Conservation (phyloP, 306 rosid species). For the Rubus parviflorus region DNA sequence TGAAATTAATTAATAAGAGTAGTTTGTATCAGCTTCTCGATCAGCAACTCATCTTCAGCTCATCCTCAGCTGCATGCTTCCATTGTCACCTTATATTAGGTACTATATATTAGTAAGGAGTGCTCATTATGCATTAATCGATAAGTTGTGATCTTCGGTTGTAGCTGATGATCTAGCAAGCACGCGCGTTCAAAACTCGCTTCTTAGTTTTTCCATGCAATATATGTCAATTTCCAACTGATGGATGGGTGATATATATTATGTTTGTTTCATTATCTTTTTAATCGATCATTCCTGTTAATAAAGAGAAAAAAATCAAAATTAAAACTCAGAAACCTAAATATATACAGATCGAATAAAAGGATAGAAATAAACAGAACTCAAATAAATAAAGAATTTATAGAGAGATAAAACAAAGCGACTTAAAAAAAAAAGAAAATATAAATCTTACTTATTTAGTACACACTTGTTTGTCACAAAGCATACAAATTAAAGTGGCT, state of each 20-base stretch:
- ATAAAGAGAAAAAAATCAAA: too few relatives aligned
- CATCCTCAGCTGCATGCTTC: not conserved
- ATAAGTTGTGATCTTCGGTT: not conserved
- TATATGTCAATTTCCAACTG: not conserved
- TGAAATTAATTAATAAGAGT: not conserved
- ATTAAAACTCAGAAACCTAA: too few relatives aligned
- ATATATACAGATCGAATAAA: too few relatives aligned
- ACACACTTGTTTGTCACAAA: too few relatives aligned
- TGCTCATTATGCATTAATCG: not conserved
- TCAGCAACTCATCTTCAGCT: not conserved
- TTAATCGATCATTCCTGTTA: not conserved
- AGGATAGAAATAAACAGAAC: too few relatives aligned
- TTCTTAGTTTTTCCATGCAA: not conserved
- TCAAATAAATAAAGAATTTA: too few relatives aligned
- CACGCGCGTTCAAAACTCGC: not conserved
- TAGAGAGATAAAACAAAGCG: too few relatives aligned
- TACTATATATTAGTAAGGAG: not conserved
- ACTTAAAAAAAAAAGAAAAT: too few relatives aligned
- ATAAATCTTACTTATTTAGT: too few relatives aligned
- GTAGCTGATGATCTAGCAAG: not conserved
- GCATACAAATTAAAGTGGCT: too few relatives aligned
- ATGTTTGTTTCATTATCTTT: not conserved
- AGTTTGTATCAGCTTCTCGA: not conserved
- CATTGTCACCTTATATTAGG: not conserved
- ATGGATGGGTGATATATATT: not conserved